phyloP scores from a whole-genome alignment of 805 yeast species.

The Ogataea naganishii region DNA sequence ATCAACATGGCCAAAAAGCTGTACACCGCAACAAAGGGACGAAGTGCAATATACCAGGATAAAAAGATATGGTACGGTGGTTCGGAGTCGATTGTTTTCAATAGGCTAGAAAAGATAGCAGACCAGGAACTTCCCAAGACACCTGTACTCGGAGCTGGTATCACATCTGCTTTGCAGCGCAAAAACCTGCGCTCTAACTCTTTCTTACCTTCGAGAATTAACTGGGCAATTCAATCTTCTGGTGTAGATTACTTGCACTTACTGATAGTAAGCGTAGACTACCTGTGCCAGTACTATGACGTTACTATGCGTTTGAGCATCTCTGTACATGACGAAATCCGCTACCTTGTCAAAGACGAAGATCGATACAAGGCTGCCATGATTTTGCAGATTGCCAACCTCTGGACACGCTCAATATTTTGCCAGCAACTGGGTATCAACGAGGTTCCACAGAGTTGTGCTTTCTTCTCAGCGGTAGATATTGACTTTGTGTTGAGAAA shows the following conservation, averaged over 20 bases:
- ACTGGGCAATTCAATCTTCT: slow-evolving; percentile 97
- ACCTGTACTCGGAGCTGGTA: slow-evolving; percentile 89
- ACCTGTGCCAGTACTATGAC: slow-evolving; percentile 52
- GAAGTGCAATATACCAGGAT: slow-evolving; percentile 18
- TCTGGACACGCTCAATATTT: slow-evolving; percentile 96
- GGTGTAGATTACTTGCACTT: slow-evolving; percentile 95
- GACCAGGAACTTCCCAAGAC: slow-evolving; percentile 73
- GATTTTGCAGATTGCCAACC: slow-evolving; percentile 78
- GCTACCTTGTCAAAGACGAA: slow-evolving; percentile 67
- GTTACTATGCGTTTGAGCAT: slow-evolving; percentile 72
- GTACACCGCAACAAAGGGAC: slow-evolving; percentile 82
- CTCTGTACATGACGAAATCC: slow-evolving; percentile 92
- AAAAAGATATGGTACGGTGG: slow-evolving; percentile 69
- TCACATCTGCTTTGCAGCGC: slow-evolving; percentile 72
- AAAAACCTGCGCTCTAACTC: slow-evolving; percentile 54
- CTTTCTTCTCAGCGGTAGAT: slow-evolving; percentile 91
- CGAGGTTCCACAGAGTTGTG: slow-evolving; percentile 90
- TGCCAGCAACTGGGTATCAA: slow-evolving; percentile 85
- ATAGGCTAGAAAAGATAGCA: slow-evolving; percentile 81
- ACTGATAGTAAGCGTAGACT: slow-evolving; percentile 79
- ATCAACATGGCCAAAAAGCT: slow-evolving; percentile 51
- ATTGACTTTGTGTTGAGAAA: slow-evolving; percentile 82
- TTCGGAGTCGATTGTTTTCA: slow-evolving; percentile 86
- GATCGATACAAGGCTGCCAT: slow-evolving; percentile 73
- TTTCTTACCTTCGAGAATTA: slow-evolving; percentile 83